Conservation (phyloP, 192 early-diverging fungal species). For the Entophlyctis helioformis region DNA sequence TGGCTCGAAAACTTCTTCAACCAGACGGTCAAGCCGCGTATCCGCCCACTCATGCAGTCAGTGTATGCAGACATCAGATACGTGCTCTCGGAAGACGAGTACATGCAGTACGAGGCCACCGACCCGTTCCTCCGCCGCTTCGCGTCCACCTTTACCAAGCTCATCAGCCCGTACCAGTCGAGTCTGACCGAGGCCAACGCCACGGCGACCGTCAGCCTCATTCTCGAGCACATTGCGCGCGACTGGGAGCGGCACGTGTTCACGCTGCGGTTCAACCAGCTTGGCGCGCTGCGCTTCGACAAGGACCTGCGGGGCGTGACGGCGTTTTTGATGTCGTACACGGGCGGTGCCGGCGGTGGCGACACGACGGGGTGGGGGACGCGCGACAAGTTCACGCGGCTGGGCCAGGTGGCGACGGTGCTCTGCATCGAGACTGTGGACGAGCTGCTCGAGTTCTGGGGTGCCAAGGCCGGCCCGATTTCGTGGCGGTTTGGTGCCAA, state of each 20-base stretch:
- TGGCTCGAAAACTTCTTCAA: conserved; percentile 73
- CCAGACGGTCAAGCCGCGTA: conserved; percentile 68
- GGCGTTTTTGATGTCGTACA: conserved; percentile 13
- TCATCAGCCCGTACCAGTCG: conserved; percentile 53
- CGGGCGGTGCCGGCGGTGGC: neutral
- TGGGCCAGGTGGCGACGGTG: conserved; percentile 76
- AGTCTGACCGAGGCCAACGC: conserved; percentile 51
- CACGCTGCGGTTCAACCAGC: conserved; percentile 23
- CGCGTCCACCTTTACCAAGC: conserved; percentile 45
- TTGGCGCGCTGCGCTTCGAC: conserved; percentile 88
- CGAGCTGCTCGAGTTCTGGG: conserved; percentile 65
- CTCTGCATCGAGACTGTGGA: conserved; percentile 64
- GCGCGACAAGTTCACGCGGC: conserved; percentile 65
- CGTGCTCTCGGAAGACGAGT: conserved; percentile 84
- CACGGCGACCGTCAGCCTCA: conserved; percentile 42
- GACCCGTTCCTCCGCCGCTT: conserved; percentile 79
- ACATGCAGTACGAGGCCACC: conserved; percentile 53
- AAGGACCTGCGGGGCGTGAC: conserved; percentile 72
- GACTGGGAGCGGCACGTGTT: conserved; percentile 85
- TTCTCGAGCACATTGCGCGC: conserved; percentile 57
- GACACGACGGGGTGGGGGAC: conserved; percentile 41
- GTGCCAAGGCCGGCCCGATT: conserved; percentile 41
- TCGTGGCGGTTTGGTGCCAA: conserved; percentile 57
- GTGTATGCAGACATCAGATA: conserved; percentile 81
- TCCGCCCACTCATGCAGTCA: conserved; percentile 68